A percentile compares a stretch with the other conserved stretches of the same genome.
Conservation (phyloP, 176 grass and related monocot species). For the Zea luxurians region DNA sequence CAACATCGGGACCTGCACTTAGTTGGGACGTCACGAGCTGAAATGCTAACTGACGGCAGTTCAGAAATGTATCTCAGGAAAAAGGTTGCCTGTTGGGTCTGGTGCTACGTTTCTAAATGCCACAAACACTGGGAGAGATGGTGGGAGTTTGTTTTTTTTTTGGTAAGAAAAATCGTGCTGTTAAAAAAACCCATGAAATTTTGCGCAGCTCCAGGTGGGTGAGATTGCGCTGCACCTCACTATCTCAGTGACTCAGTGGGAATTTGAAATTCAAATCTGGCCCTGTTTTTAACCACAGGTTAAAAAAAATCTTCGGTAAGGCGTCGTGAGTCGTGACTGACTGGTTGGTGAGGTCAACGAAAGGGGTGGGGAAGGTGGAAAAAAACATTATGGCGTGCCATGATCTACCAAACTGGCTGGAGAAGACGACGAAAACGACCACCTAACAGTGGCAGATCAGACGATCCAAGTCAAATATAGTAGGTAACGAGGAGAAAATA, state of each 20-base stretch:
- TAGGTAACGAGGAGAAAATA: background rate
- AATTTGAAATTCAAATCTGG: background rate
- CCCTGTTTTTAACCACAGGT: background rate
- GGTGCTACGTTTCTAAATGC: background rate
- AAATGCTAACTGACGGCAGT: background rate
- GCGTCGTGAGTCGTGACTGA: background rate
- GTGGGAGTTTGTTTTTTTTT: background rate
- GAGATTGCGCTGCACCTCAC: background rate
- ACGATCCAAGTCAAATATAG: background rate
- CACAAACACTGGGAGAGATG: background rate
- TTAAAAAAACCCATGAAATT: no score
- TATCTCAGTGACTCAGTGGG: background rate
- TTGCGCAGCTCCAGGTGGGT: background rate
- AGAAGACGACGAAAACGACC: slow-evolving; percentile 3
- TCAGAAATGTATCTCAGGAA: background rate
- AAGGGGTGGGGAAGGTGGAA: background rate
- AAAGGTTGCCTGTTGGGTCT: background rate
- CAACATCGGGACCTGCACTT: slow-evolving; percentile 19
- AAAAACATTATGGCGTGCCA: background rate
- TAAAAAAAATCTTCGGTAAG: background rate
- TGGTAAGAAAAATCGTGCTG: background rate
- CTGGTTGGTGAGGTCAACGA: slow-evolving; percentile 7
- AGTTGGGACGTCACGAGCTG: slow-evolving; percentile 4
- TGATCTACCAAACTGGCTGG: background rate
- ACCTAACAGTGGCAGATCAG: background rate